A percentile compares a stretch with the other conserved stretches of the same genome.
These are phyloP conservation scores for Vanilla planifolia DNA, from an alignment of 106 monocot genomes.

Conservation along the genomic window DNA sequence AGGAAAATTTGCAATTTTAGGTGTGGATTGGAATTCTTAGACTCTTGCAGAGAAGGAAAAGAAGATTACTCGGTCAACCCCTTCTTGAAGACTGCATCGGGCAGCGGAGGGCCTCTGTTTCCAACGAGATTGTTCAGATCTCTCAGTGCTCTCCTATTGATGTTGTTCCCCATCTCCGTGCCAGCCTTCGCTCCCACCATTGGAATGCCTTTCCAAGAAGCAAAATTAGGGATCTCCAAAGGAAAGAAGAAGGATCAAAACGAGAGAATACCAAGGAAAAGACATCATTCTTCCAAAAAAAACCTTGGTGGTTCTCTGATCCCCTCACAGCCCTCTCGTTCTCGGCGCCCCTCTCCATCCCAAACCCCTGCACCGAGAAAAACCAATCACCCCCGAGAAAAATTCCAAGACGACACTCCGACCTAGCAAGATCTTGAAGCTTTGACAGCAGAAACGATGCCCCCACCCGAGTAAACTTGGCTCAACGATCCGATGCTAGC, in stretches of 20 bases:
- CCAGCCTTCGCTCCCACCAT: constrained; percentile 2
- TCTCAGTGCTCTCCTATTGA: constrained; percentile 54
- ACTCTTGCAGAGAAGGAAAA: background rate
- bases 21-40: background rate
- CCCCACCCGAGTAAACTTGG: background rate
- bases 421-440: constrained; percentile 2
- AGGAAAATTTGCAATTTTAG: background rate
- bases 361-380: background rate
- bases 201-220: background rate
- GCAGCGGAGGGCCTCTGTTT: constrained; percentile 17
- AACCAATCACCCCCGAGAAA: background rate
- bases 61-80: constrained; percentile 36
- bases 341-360: background rate
- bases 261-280: background rate
- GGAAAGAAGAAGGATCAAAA: background rate
- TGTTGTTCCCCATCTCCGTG: constrained; percentile 24
- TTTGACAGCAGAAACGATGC: background rate
- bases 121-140: constrained; percentile 64
- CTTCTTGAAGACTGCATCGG: constrained; percentile 44
- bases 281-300: background rate
- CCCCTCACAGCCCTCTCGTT: background rate
- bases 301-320: constrained; percentile 11
- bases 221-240: background rate
- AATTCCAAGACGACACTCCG: background rate
- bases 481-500: background rate